phyloP scores from a whole-genome alignment of 371 early-diverging fungal genomes.

The Hamiltosporidium tvaerminnensis region DNA sequence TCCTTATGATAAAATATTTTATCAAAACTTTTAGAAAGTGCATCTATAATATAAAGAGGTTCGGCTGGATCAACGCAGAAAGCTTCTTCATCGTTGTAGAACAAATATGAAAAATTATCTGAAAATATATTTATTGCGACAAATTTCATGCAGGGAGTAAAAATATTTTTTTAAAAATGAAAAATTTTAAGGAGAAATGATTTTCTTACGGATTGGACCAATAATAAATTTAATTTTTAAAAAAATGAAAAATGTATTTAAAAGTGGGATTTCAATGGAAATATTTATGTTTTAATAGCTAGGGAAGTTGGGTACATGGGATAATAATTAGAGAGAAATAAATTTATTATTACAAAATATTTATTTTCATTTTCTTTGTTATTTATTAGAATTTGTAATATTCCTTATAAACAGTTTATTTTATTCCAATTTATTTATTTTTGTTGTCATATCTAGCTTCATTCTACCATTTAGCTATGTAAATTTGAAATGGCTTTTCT shows the following conservation, averaged over 20 bases:
- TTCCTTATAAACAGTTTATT: too few relatives aligned
- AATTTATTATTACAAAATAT: too few relatives aligned
- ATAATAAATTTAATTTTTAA: neutral
- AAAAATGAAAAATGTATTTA: neutral
- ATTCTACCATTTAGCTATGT: too few relatives aligned
- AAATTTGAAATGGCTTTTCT: too few relatives aligned
- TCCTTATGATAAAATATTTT: conserved; percentile 13
- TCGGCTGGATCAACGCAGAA: conserved; percentile 27
- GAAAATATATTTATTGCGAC: conserved; percentile 12
- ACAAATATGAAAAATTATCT: conserved; percentile 35
- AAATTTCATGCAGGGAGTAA: conserved; percentile 2
- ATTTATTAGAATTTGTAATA: too few relatives aligned
- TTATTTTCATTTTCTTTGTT: too few relatives aligned
- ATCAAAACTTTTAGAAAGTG: conserved; percentile 8
- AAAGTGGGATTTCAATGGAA: neutral
- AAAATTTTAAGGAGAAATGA: neutral
- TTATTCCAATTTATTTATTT: too few relatives aligned
- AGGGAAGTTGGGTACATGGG: too few relatives aligned
- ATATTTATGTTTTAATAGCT: neutral
- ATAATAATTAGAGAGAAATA: too few relatives aligned
- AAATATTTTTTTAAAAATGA: neutral
- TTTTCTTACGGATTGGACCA: neutral
- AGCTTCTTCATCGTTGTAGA: conserved; percentile 24
- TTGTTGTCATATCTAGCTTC: too few relatives aligned
- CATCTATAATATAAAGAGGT: conserved; percentile 13